Conservation (phyloP, 345 rosid genomes). For the Iberis pinnata region DNA sequence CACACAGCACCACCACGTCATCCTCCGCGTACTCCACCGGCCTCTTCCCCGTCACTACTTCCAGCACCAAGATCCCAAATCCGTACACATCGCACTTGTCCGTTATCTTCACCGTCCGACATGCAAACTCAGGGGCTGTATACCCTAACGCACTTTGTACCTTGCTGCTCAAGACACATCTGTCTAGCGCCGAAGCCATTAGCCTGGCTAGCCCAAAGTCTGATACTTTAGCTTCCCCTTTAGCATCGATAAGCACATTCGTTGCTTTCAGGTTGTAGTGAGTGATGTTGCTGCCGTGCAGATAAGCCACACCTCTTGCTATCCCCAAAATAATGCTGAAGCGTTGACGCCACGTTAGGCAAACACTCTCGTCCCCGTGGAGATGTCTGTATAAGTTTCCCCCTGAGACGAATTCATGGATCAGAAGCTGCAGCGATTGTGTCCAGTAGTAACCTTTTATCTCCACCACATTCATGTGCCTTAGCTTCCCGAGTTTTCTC, state of each 20-base stretch:
- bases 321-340: constrained; percentile 77
- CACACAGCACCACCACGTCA: constrained; percentile 84
- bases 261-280: constrained; percentile 95
- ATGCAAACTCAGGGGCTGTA: constrained; percentile 99
- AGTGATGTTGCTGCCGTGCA: constrained; percentile 61
- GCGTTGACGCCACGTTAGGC: constrained; percentile 77
- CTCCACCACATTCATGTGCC: constrained; percentile 66
- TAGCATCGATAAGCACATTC: constrained; percentile 67
- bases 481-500: constrained; percentile 61
- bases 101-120: constrained; percentile 86
- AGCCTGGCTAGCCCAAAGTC: constrained; percentile 85
- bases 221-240: constrained; percentile 76
- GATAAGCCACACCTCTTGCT: constrained; percentile 77
- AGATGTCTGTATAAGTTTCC: constrained; percentile 81
- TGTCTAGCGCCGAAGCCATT: constrained; percentile 61
- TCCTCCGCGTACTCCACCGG: constrained; percentile 97
- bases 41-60: constrained; percentile 75
- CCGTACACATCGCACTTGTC: constrained; percentile 93
- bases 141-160: constrained; percentile 95
- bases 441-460: constrained; percentile 97
- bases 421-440: constrained; percentile 72
- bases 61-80: constrained; percentile 77
- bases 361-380: constrained; percentile 40
- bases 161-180: constrained; percentile 87
- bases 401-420: constrained; percentile 60